phyloP scores from a whole-genome alignment of 1,284 basidiomycete species.

The Ganoderma lucidum region DNA sequence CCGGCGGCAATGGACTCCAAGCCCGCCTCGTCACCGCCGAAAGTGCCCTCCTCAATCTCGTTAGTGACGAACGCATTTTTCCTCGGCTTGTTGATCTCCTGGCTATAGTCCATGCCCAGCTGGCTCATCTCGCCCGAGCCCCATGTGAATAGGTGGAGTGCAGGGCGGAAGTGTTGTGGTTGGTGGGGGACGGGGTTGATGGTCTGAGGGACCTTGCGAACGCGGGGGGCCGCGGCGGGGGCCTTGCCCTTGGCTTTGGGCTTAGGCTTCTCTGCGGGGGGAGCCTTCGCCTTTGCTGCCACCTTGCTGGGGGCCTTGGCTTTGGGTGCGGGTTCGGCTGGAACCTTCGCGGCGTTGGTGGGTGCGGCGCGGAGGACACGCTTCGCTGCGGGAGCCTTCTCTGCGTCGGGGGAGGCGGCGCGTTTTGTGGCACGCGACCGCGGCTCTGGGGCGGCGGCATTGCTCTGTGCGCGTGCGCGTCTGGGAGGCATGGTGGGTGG shows the following conservation, averaged over 20 bases:
- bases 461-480: conserved; percentile 30
- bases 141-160: conserved; percentile 72
- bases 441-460: conserved; percentile 20
- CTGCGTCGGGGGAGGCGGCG: conserved; percentile 26
- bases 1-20: conserved; percentile 81
- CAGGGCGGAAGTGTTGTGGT: conserved; percentile 33
- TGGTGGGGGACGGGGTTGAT: conserved; percentile 31
- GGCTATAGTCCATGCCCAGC: conserved; percentile 79
- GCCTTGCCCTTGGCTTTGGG: conserved; percentile 26
- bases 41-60: conserved; percentile 67
- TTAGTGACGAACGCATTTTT: conserved; percentile 71
- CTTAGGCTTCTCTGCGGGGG: conserved; percentile 24
- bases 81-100: conserved; percentile 76
- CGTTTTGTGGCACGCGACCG: conserved; percentile 28
- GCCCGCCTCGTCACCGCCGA: conserved; percentile 76
- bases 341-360: conserved; percentile 27
- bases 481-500: conserved; percentile 30
- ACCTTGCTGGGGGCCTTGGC: conserved; percentile 21
- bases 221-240: conserved; percentile 26
- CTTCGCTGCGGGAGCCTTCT: conserved; percentile 29
- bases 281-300: conserved; percentile 17
- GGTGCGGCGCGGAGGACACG: conserved; percentile 32
- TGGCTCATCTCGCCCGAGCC: conserved; percentile 91
- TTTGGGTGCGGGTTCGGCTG: conserved; percentile 21
- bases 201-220: conserved; percentile 26